A percentile compares a stretch with the other conserved stretches of the same genome.
phyloP scores from a whole-genome alignment of 2,329 filamentous ascomycete species.

The Dothistroma pini region DNA sequence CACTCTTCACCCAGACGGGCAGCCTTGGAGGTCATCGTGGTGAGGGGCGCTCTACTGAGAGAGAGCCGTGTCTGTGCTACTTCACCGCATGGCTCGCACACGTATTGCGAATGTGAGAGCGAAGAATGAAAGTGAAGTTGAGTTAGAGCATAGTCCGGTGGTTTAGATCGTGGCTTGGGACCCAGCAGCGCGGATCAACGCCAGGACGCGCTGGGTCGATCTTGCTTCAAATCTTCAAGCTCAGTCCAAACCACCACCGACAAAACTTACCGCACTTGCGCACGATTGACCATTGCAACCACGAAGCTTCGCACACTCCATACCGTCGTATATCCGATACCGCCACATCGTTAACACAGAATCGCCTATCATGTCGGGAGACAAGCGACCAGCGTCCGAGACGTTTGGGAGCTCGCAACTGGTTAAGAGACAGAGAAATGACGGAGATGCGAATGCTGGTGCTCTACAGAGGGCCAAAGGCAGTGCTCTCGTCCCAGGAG shows the following conservation, averaged over 20 bases:
- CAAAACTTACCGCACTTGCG: not conserved
- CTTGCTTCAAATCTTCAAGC: not conserved
- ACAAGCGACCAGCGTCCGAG: slow-evolving; percentile 87
- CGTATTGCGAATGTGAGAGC: not conserved
- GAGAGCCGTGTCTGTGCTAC: slow-evolving; percentile 14
- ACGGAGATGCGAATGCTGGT: slow-evolving; percentile 52
- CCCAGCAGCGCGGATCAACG: not conserved
- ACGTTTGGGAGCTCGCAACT: slow-evolving; percentile 76
- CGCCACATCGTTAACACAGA: not conserved
- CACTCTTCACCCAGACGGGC: slow-evolving; percentile 72
- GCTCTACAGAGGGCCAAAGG: slow-evolving; percentile 57
- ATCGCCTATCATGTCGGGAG: slow-evolving; percentile 66
- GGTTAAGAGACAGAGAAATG: slow-evolving; percentile 83
- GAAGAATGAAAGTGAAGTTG: not conserved
- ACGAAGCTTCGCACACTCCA: not conserved
- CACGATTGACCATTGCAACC: not conserved
- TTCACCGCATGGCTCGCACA: slow-evolving; percentile 28
- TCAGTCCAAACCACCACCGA: not conserved
- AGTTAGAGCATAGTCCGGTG: not conserved
- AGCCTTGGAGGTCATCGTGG: slow-evolving; percentile 57
- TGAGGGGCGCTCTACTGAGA: slow-evolving; percentile 16
- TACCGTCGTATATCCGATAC: not conserved
- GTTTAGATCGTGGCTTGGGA: not conserved
- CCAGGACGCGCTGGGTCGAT: not conserved
- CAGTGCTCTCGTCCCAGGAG: slow-evolving; percentile 62